Base-by-base conservation (phyloP, 2,329 filamentous ascomycete species). In the Neopestalotiopsis sp. region DNA sequence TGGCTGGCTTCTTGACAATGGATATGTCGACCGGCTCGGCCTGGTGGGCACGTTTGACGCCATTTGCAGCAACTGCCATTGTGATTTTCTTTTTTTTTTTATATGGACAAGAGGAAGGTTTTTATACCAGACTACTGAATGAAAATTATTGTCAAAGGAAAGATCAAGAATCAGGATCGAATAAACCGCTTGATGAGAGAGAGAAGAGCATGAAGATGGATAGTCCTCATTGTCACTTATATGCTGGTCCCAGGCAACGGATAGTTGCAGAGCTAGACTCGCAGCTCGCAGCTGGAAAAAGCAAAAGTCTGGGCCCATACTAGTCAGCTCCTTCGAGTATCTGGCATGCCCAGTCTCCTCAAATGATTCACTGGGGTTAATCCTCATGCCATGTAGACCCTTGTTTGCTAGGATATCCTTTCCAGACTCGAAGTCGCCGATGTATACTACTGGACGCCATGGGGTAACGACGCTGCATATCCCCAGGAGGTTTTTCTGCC, bases 191-290 rank as follows among this genome's bases (percentile, higher is more conserved):
- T 17, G n/a, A 20, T 6, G 17, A 34, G n/a, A 7, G 20, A 4
- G n/a, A 6, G 32, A 40, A 62, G 40, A 38, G 4, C 32, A 62
- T 9, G 30, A 34, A 17, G 12, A 5, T 30, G 40, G 30, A 42
- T 34, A 62, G 30, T 20, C 34, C n/a, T 38, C 9, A 14, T 13
- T 34, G 59, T 34, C 34, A 20, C 32, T 40, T 62, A 59, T 62
- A 38, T 62, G 59, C 59, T 62, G 59, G 32, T 62, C 32, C 59
- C 59, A 62, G 34, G 59, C 13, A 17, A 62, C 59, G 14, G 59
- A 32, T 42, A 40, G 7, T 38, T 62, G 59, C 59, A 62, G 32
- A 62, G 5, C 7, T 6, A 17, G 7, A 20, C 59, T 62, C 24
- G 32, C 34, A 62, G 14, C 59, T 34, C 12, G 59, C 32, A 62